Conservation (phyloP, 345 rosid species). For the Eucalyptus virginea region DNA sequence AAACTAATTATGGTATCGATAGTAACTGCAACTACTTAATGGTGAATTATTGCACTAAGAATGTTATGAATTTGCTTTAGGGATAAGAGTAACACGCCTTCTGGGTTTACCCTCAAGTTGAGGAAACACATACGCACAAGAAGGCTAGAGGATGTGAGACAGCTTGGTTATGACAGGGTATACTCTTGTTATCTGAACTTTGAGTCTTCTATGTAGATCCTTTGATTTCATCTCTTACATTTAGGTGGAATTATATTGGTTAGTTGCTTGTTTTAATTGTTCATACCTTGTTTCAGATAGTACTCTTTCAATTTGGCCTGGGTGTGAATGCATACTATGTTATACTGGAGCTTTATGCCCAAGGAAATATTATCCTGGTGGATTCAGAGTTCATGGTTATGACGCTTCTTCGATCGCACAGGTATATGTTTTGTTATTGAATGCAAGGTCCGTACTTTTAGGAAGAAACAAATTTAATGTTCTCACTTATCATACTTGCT, state of each 20-base stretch:
- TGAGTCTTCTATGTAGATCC: not conserved
- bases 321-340: slow-evolving; percentile 88
- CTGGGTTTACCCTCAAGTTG: slow-evolving; percentile 91
- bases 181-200: not conserved
- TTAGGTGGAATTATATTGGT: not conserved
- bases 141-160: slow-evolving; percentile 96
- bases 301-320: slow-evolving; percentile 88
- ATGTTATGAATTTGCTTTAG: slow-evolving; percentile 14
- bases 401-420: slow-evolving; percentile 94
- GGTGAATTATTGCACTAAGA: not conserved
- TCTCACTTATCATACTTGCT: not conserved
- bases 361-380: slow-evolving; percentile 92
- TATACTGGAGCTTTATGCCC: slow-evolving; percentile 93
- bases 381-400: slow-evolving; percentile 79
- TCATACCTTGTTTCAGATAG: slow-evolving; percentile 36
- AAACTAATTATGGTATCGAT: not conserved
- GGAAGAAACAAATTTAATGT: not conserved
- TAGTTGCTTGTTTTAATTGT: not conserved
- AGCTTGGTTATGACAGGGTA: slow-evolving; percentile 98
- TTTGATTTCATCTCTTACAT: too few relatives aligned
- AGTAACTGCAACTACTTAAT: not conserved
- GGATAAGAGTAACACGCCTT: slow-evolving; percentile 95
- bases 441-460: not conserved
- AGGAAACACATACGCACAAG: slow-evolving; percentile 89
- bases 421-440: slow-evolving; percentile 21